These are phyloP conservation scores for Tagetes patula DNA, from an alignment of 129 eudicot species.

Conservation along the genomic window DNA sequence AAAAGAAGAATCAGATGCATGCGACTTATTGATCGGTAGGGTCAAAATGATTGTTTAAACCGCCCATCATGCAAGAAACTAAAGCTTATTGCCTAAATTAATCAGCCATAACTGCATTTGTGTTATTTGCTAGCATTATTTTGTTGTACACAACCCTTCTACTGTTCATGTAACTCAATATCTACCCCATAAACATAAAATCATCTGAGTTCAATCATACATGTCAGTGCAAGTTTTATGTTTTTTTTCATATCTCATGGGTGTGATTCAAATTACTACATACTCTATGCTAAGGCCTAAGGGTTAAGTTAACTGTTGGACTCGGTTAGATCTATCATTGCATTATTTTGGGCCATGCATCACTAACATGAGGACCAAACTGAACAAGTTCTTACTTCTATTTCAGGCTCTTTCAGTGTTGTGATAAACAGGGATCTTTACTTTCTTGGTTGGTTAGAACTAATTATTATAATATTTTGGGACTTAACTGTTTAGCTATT, in stretches of 20 bases:
- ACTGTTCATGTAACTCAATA: neutral
- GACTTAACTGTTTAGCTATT: neutral
- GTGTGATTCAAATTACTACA: neutral
- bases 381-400: neutral
- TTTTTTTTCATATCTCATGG: neutral
- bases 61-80: neutral
- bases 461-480: neutral
- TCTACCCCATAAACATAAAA: neutral
- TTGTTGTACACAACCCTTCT: neutral
- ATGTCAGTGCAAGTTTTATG: neutral
- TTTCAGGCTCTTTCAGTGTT: neutral
- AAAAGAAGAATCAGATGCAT: constrained; percentile 9
- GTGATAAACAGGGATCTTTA: neutral
- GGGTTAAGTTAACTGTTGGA: neutral
- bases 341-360: neutral
- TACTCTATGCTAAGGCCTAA: neutral
- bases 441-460: neutral
- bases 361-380: neutral
- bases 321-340: neutral
- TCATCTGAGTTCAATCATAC: neutral
- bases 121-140: neutral
- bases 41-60: neutral
- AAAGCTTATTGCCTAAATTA: neutral
- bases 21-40: neutral
- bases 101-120: neutral